Percentiles rank a stretch among this genome's conserved stretches.
Evolutionary conservation across 2,329 filamentous ascomycete species (phyloP).

Genomic region (Hirsutella thompsonii): DNA sequence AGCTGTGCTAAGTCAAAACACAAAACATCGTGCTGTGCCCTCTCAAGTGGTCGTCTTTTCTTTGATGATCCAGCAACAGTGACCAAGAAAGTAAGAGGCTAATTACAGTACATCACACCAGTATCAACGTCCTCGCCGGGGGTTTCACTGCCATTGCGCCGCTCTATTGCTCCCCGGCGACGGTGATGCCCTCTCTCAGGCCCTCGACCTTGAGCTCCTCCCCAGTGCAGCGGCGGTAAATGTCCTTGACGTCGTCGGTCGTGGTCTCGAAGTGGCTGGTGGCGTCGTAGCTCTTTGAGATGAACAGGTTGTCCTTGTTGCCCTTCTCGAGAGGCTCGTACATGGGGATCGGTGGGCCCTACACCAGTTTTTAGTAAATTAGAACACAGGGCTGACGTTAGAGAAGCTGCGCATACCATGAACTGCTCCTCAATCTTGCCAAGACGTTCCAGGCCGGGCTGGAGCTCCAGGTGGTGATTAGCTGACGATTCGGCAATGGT

Average conservation of each 20-base stretch:
- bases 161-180: conserved; percentile 49
- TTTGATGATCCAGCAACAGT: not conserved
- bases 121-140: too few species aligned
- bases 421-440: conserved; percentile 95
- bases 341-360: conserved; percentile 76
- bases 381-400: not conserved
- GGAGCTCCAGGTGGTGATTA: conserved; percentile 93
- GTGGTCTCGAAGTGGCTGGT: conserved; percentile 94
- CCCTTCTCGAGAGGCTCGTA: conserved; percentile 85
- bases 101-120: too few species aligned
- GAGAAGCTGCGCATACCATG: conserved; percentile 47
- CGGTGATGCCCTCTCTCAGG: conserved; percentile 65
- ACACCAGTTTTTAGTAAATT: not conserved
- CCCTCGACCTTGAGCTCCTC: conserved; percentile 83
- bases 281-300: conserved; percentile 97
- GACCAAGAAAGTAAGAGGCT: too few species aligned
- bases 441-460: conserved; percentile 82
- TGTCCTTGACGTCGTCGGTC: conserved; percentile 84
- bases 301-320: conserved; percentile 80
- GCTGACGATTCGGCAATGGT: conserved; percentile 86
- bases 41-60: not conserved
- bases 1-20: too few species aligned
- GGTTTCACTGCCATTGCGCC: not conserved
- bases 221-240: conserved; percentile 73
- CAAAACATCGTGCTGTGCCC: not conserved